Conservation (phyloP, 2,329 filamentous ascomycete species). For the Trichoderma guizhouense region DNA sequence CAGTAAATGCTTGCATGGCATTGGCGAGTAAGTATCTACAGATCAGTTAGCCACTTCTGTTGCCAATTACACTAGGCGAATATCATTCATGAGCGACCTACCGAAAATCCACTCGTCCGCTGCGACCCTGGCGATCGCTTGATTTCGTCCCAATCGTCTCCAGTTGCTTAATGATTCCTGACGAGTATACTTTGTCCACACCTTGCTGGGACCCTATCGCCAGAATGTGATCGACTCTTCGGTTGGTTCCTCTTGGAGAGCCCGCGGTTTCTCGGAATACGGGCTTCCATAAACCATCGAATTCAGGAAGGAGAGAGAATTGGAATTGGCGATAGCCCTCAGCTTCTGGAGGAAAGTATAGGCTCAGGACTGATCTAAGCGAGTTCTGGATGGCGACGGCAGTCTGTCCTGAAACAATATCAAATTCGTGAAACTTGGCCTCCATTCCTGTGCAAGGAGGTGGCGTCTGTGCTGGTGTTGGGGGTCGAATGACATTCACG, state of each 20-base stretch:
- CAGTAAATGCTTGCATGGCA: conserved; percentile 56
- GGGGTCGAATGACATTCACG: conserved; percentile 34
- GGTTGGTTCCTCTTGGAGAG: conserved; percentile 30
- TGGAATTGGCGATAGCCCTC: conserved; percentile 47
- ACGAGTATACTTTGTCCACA: conserved; percentile 49
- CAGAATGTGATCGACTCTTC: conserved; percentile 55
- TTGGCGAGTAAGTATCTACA: conserved; percentile 57
- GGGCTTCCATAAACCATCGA: conserved; percentile 51
- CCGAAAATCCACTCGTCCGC: conserved; percentile 58
- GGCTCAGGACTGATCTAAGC: conserved; percentile 50
- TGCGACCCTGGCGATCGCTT: conserved; percentile 45
- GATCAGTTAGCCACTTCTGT: conserved; percentile 2
- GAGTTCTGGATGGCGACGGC: conserved; percentile 56
- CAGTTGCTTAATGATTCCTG: conserved; percentile 48
- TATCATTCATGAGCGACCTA: conserved; percentile 32
- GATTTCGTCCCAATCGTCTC: conserved; percentile 53
- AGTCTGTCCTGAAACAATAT: conserved; percentile 40
- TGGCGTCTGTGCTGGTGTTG: conserved; percentile 44
- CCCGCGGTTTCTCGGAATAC: conserved; percentile 43
- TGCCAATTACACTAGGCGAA: not conserved
- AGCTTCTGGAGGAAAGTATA: conserved; percentile 48
- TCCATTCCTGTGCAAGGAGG: conserved; percentile 32
- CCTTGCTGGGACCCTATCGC: conserved; percentile 56
- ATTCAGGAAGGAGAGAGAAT: conserved; percentile 47
- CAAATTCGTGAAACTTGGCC: conserved; percentile 46